A percentile compares a stretch with the other conserved stretches of the same genome.
Evolutionary conservation across 768 basidiomycete species (phyloP).

Genomic region (Kwoniella sp.): DNA sequence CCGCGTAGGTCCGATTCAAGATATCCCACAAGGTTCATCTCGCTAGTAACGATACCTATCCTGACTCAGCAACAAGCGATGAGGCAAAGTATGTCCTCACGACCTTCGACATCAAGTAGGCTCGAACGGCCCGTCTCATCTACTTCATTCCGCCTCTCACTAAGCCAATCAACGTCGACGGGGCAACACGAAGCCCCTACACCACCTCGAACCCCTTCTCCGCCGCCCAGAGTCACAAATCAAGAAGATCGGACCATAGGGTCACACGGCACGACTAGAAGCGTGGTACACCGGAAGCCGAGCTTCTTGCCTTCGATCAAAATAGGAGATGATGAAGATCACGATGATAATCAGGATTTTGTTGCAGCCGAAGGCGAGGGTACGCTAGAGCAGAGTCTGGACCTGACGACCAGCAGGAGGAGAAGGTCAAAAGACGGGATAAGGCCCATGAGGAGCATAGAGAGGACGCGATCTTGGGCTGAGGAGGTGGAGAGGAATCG

Average conservation of each 20-base stretch:
- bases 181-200: neutral
- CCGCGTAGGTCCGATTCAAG: no score
- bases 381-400: neutral
- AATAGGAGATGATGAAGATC: conserved; percentile 4
- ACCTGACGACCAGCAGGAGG: neutral
- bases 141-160: neutral
- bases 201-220: neutral
- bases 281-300: neutral
- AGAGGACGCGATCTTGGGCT: conserved; percentile 38
- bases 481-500: conserved; percentile 28
- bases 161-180: neutral
- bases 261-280: neutral
- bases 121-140: neutral
- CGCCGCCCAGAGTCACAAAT: neutral
- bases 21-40: no score
- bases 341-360: neutral
- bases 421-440: neutral
- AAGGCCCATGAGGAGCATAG: conserved; percentile 20
- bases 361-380: neutral
- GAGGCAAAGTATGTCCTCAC: neutral
- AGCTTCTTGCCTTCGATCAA: conserved; percentile 6
- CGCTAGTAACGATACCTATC: no score
- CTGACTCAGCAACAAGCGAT: neutral
- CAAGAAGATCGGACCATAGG: no score
- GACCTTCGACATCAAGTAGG: neutral